Base-by-base conservation (phyloP, 1,284 basidiomycete genomes). In the Stereum hirsutum region DNA sequence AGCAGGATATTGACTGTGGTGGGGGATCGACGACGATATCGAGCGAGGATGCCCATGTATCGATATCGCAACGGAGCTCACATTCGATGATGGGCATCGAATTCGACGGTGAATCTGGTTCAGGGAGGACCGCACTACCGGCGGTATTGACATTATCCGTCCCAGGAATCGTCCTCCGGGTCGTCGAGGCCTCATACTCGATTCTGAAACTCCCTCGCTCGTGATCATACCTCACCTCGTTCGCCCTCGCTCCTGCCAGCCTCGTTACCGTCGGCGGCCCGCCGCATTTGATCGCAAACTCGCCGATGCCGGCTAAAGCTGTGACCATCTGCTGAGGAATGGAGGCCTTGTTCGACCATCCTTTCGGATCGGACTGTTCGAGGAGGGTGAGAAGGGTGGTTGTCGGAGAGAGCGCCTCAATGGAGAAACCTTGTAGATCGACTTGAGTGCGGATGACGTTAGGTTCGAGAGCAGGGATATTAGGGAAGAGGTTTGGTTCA, bases 331-430 rank as follows among this genome's bases (percentile, higher is more conserved):
- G 83, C 28, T 85, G 82, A 0, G 93, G 93, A 30, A 94, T 93
- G 14, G 89, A 89, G 0, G 87, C 82, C 63, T 98, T 99, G 64
- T 91, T 92, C 5, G 91, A 84, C 95, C 95, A 97, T 39, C 94
- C 93, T 58, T 96, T 91, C 2, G 93, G 93, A 62, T 98, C 94
- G 11, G 89, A 93, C 64, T 99, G 96, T 58, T 99, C 96, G 3
- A 99, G 77, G 2, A 99, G 69, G 0, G 94, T 97, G 44, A 98
- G 79, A 27, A 91, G 82, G 0, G 94, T 96, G 0, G 96, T 99
- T 1, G 85, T 98, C 0, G 94, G 96, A 1, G 92, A 97, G 3
- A 99, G 71, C 0, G 89, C 80, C 62, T 99, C 95, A 51, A 99
- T 91, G 0, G 93, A 90, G 89, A 93, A 98, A 35, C 95, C 96